These are phyloP conservation scores for Neopestalotiopsis clavispora DNA, from an alignment of 2,329 filamentous ascomycete species.

Conservation along the genomic window DNA sequence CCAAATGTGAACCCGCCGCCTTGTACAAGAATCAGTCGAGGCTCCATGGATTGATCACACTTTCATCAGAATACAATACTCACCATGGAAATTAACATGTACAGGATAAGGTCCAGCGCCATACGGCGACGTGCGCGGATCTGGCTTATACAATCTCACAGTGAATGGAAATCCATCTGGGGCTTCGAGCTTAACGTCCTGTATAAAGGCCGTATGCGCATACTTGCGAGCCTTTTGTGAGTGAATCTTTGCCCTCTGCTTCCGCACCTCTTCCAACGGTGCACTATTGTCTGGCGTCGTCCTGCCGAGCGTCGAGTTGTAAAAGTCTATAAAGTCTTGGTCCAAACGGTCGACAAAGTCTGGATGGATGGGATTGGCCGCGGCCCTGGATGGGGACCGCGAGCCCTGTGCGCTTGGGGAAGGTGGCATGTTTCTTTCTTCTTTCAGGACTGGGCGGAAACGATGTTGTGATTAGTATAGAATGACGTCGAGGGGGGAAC, in stretches of 20 bases:
- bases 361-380: constrained; percentile 15
- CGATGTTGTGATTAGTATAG: constrained; percentile 8
- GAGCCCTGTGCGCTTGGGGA: constrained; percentile 1
- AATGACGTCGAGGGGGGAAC: neutral
- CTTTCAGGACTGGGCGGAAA: too few species aligned
- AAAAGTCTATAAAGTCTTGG: constrained; percentile 14
- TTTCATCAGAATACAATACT: neutral
- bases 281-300: neutral
- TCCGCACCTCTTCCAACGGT: neutral
- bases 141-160: constrained; percentile 9
- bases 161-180: constrained; percentile 13
- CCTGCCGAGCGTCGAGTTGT: constrained; percentile 9
- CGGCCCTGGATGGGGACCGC: neutral
- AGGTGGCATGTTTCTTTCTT: constrained; percentile 4
- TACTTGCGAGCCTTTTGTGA: neutral
- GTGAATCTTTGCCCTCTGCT: neutral
- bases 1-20: constrained; percentile 13
- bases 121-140: constrained; percentile 12
- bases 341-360: constrained; percentile 12
- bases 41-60: neutral
- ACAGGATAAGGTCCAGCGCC: constrained; percentile 14
- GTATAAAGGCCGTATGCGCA: neutral
- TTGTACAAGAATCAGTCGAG: neutral
- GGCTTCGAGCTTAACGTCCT: constrained; percentile 12
- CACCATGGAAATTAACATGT: constrained; percentile 17